Percentiles rank a stretch among this genome's conserved stretches.
These are phyloP conservation scores for Lactarius deliciosus DNA, from an alignment of 768 basidiomycete genomes.

Conservation along the genomic window DNA sequence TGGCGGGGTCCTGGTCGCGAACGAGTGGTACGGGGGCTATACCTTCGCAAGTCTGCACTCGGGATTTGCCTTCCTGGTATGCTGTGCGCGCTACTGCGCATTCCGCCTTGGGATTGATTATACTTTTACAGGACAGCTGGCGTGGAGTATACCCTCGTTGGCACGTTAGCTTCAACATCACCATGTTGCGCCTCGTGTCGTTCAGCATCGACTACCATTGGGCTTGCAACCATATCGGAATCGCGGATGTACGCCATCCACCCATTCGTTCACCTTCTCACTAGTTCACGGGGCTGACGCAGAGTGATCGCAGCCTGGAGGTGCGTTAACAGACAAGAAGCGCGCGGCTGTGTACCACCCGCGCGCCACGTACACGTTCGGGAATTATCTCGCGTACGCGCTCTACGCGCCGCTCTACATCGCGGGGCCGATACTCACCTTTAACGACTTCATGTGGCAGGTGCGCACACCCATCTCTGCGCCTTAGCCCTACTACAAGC, in stretches of 20 bases:
- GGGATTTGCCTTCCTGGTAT: constrained; percentile 58
- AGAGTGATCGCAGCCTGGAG: constrained; percentile 29
- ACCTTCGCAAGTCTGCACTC: constrained; percentile 56
- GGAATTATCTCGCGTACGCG: constrained; percentile 79
- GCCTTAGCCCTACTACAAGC: constrained; percentile 10
- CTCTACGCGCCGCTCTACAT: constrained; percentile 94
- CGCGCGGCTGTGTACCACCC: constrained; percentile 58
- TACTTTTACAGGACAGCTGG: constrained; percentile 51
- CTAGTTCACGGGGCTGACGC: constrained; percentile 25
- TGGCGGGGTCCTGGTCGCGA: constrained; percentile 65
- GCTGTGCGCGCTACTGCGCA: constrained; percentile 31
- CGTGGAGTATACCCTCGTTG: constrained; percentile 86
- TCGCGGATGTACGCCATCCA: constrained; percentile 41
- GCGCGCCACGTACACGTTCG: constrained; percentile 57
- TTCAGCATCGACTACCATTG: constrained; percentile 94
- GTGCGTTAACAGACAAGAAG: constrained; percentile 53
- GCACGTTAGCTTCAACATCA: constrained; percentile 94
- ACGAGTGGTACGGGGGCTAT: constrained; percentile 77
- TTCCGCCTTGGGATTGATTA: too few relatives aligned
- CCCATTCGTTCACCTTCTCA: constrained; percentile 10
- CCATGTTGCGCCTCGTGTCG: constrained; percentile 89
- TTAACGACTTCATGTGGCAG: constrained; percentile 95
- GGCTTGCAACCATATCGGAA: constrained; percentile 51
- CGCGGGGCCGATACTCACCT: constrained; percentile 93
- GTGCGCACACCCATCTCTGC: constrained; percentile 39